These are phyloP conservation scores for Diaporthe helianthi DNA, from an alignment of 2,329 filamentous ascomycete genomes.

Conservation along the genomic window DNA sequence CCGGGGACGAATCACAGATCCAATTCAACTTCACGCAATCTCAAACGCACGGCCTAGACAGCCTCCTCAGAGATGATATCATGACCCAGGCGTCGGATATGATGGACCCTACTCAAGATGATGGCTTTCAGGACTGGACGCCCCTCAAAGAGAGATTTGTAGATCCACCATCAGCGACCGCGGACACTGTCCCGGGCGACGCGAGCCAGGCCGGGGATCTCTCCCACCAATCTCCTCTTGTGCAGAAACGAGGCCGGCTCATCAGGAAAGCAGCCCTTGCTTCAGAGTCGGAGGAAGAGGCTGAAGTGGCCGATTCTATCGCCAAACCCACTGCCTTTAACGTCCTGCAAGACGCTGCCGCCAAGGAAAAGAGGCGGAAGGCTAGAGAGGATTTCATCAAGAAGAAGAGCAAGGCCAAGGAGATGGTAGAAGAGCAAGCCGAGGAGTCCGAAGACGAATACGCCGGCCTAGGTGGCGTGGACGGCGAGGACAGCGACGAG, in stretches of 20 bases:
- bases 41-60: slow-evolving; percentile 65
- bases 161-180: slow-evolving; percentile 69
- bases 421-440: slow-evolving; percentile 90
- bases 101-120: slow-evolving; percentile 81
- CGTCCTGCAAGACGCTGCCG: slow-evolving; percentile 72
- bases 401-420: slow-evolving; percentile 85
- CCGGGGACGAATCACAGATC: slow-evolving; percentile 43
- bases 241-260: slow-evolving; percentile 65
- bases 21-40: slow-evolving; percentile 66
- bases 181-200: slow-evolving; percentile 69
- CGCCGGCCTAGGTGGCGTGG: slow-evolving; percentile 87
- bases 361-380: slow-evolving; percentile 57
- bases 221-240: slow-evolving; percentile 69
- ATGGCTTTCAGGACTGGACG: slow-evolving; percentile 75
- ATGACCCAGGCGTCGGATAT: slow-evolving; percentile 72
- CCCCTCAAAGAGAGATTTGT: slow-evolving; percentile 74
- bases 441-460: slow-evolving; percentile 99
- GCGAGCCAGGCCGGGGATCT: slow-evolving; percentile 42
- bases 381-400: slow-evolving; percentile 72
- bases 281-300: slow-evolving; percentile 36
- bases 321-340: slow-evolving; percentile 63
- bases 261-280: slow-evolving; percentile 49
- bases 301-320: slow-evolving; percentile 47
- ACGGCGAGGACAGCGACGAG: slow-evolving; percentile 84
- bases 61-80: slow-evolving; percentile 54